Base-by-base conservation (phyloP, 345 rosid species). In the Moringa oleifera region DNA sequence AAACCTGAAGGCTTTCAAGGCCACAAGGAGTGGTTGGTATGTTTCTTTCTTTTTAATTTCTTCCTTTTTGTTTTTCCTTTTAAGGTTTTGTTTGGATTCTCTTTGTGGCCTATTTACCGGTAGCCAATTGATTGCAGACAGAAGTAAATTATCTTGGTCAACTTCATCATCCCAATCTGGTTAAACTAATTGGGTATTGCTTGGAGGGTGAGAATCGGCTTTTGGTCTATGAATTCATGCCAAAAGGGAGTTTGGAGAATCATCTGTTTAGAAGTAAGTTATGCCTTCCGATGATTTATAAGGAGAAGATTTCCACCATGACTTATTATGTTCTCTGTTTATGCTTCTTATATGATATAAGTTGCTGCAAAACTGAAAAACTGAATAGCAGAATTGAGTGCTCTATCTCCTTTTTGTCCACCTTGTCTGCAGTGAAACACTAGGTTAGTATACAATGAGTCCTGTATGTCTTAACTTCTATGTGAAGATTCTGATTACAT, bases 21-120 rank as follows among this genome's bases (percentile, higher is more conserved):
- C 53, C 99, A 94, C 78, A 90, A 94, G 68, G 99, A 94, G 83
- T 94, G 99, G 99, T 55, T 94, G 97, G 99, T 94, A 61, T 37
- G 73, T 81, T 46, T 17, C 0, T 66, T 47, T 70, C 12, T 41
- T 8, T 47, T 19, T 61, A 51, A 20, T 51, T 20, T 67, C 37
- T 45, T n/a, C 41, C 22, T 57, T 62, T 20, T 31, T 58, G 18
- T 2, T 11, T 19, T 55, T 57, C 7, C 23, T 9, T 24, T 5
- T 0, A 31, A 54, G 57, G 6, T 13, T 15, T 25, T 45, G 23
- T 1, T 21, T 5, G 47, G 12, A 2, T 12, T 20, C 47, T 56
- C 5, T 58, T 18, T n/a, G 18, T 62, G 54, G 31, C 53, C 25
- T 46, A 13, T 47, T 49, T 63, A 36, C 72, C 77, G 62, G 77